A percentile compares a stretch with the other conserved stretches of the same genome.
phyloP scores from a whole-genome alignment of 164 flowering plant species.

The Magnolia kwangsiensis region DNA sequence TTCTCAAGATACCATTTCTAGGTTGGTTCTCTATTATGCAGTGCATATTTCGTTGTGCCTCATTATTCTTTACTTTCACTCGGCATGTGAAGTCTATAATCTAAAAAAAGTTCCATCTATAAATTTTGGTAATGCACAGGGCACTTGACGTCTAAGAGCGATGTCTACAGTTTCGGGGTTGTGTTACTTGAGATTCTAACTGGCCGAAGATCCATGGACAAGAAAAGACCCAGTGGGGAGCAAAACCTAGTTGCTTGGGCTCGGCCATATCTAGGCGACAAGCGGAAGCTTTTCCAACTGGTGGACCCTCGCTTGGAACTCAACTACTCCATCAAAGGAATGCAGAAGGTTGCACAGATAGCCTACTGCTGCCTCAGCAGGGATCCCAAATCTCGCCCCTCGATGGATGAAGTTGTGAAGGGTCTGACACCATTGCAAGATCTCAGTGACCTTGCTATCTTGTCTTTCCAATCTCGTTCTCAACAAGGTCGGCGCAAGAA shows the following conservation, averaged over 20 bases:
- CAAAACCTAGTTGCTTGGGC: conserved; percentile 94
- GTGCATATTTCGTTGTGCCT: not conserved
- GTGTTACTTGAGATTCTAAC: conserved; percentile 90
- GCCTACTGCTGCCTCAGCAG: conserved; percentile 73
- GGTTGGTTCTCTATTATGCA: not conserved
- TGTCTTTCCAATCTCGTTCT: conserved; percentile 58
- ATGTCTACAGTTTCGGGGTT: conserved; percentile 91
- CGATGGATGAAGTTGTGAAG: conserved; percentile 85
- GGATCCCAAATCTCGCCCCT: conserved; percentile 79
- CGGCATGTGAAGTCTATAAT: not conserved
- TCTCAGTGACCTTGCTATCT: conserved; percentile 73
- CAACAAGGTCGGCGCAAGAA: conserved; percentile 67
- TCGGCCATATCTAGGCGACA: conserved; percentile 64
- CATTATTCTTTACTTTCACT: not conserved
- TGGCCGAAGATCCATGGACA: conserved; percentile 94
- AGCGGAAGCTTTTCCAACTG: conserved; percentile 63
- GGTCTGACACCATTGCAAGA: conserved; percentile 67
- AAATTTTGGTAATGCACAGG: conserved; percentile 40
- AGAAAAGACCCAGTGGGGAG: conserved; percentile 80
- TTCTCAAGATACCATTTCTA: no score
- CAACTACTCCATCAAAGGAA: conserved; percentile 80
- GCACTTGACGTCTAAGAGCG: conserved; percentile 91
- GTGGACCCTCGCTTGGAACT: conserved; percentile 87
- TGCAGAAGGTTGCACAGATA: conserved; percentile 73
- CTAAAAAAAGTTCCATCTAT: not conserved